These are phyloP conservation scores for Radiomyces spectabilis DNA, from an alignment of 192 early-diverging fungal genomes.

Conservation along the genomic window DNA sequence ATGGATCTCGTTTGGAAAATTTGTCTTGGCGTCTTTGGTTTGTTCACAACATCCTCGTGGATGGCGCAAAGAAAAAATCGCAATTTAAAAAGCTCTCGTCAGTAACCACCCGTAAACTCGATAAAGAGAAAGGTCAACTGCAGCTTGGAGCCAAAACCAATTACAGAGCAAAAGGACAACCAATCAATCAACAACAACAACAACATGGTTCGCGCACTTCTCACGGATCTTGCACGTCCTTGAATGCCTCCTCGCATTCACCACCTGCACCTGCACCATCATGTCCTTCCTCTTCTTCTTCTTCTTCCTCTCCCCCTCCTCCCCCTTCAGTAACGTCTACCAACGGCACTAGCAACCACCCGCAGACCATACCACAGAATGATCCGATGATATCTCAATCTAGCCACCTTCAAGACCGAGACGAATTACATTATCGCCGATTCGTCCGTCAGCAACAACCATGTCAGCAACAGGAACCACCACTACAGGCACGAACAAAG, in stretches of 20 bases:
- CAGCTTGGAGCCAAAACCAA: neutral
- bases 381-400: too few species aligned
- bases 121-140: slow-evolving; percentile 26
- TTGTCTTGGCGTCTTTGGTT: slow-evolving; percentile 84
- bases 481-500: too few species aligned
- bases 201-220: slow-evolving; percentile 1
- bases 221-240: neutral
- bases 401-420: too few species aligned
- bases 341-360: too few species aligned
- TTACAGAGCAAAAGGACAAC: slow-evolving; percentile 17
- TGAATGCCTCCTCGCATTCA: neutral
- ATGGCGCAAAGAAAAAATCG: slow-evolving; percentile 28
- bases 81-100: slow-evolving; percentile 42
- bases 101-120: slow-evolving; percentile 48
- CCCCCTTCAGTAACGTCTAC: neutral
- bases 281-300: neutral
- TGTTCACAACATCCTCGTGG: slow-evolving; percentile 52
- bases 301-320: neutral
- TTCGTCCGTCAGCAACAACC: too few species aligned
- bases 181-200: slow-evolving; percentile 22
- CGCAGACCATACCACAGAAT: too few species aligned
- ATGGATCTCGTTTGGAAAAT: slow-evolving; percentile 73
- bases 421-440: too few species aligned
- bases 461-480: too few species aligned
- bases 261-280: neutral